These are phyloP conservation scores for Penicillium coffeae DNA, from an alignment of 495 filamentous ascomycete genomes.

Conservation along the genomic window DNA sequence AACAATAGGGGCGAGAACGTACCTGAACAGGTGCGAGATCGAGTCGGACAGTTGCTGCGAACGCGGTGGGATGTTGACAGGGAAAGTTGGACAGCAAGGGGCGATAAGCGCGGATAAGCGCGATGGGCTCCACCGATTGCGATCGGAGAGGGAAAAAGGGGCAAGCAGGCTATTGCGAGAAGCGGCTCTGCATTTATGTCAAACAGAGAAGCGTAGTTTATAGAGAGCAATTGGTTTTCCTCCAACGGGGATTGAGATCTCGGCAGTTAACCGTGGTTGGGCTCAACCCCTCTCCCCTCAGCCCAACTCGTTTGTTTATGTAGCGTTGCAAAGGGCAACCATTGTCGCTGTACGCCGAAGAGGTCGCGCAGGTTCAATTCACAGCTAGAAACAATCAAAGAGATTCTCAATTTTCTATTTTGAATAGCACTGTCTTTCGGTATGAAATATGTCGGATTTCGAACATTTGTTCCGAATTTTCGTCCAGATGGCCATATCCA, in stretches of 20 bases:
- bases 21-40: neutral
- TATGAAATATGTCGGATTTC: too few relatives aligned
- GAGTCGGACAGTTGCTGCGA: neutral
- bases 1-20: conserved; percentile 2
- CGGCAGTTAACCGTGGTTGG: conserved; percentile 9
- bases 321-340: conserved; percentile 27
- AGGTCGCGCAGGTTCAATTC: too few relatives aligned
- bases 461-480: too few relatives aligned
- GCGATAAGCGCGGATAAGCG: conserved; percentile 34
- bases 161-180: neutral
- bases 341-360: neutral
- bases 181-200: too few relatives aligned
- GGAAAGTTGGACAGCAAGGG: conserved; percentile 29
- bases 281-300: conserved; percentile 3
- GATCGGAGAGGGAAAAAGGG: conserved; percentile 7
- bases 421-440: too few relatives aligned
- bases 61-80: conserved; percentile 26
- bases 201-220: too few relatives aligned
- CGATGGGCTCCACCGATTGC: conserved; percentile 21
- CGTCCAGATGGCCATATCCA: too few relatives aligned
- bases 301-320: conserved; percentile 24
- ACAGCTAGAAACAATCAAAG: too few relatives aligned
- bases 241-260: neutral
- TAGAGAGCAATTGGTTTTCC: neutral
- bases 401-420: too few relatives aligned